phyloP scores from a whole-genome alignment of 345 rosid species.

The Lenwebbia sp. region DNA sequence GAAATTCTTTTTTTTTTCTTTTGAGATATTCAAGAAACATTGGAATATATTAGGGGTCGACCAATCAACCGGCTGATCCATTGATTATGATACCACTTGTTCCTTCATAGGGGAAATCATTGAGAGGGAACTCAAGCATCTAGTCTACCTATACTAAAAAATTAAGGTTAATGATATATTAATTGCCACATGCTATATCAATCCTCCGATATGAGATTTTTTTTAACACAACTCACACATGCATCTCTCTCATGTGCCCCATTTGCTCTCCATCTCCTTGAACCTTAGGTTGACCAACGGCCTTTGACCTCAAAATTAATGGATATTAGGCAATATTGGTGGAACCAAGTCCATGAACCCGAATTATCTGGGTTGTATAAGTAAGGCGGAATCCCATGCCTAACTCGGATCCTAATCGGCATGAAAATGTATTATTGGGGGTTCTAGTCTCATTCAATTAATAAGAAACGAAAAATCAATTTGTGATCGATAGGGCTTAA shows the following conservation, averaged over 20 bases:
- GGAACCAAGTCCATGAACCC: neutral
- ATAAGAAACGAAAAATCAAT: neutral
- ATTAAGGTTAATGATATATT: neutral
- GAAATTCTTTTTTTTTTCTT: neutral
- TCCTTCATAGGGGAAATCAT: neutral
- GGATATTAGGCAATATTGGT: neutral
- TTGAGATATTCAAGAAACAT: neutral
- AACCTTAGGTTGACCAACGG: neutral
- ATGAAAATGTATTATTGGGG: neutral
- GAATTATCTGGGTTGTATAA: neutral
- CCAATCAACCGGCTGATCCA: neutral
- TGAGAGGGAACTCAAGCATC: neutral
- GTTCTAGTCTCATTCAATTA: accelerated
- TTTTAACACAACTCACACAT: accelerated
- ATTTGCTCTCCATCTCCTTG: neutral
- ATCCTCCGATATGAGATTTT: neutral
- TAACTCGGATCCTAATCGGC: neutral
- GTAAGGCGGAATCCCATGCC: neutral
- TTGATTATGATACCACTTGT: neutral
- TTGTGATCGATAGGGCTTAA: accelerated
- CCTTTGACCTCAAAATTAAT: neutral
- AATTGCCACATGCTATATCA: no score
- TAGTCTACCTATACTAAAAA: neutral
- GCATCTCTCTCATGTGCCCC: neutral
- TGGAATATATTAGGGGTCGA: accelerated